Evolutionary conservation across 2,329 filamentous ascomycete species (phyloP).

Genomic region (Colletotrichum sp.): DNA sequence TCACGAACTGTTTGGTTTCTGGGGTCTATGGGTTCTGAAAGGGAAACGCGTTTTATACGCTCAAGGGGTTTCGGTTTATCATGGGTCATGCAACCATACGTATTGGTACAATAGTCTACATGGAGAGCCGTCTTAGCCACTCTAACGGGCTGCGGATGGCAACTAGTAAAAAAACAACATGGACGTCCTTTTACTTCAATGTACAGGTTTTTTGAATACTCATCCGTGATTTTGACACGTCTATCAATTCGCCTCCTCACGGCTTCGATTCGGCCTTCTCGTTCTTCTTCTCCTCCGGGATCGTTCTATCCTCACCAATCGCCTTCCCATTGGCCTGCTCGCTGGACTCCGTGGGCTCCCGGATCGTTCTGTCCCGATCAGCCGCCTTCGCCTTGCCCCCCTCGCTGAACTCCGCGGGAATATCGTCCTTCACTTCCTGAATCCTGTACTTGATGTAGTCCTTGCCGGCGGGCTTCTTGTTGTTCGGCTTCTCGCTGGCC

Average conservation of each 20-base stretch:
- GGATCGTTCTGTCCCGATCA: not conserved
- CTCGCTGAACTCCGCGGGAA: not conserved
- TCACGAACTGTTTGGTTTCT: not conserved
- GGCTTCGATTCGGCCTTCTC: not conserved
- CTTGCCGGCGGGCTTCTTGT: not conserved
- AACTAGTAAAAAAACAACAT: not conserved
- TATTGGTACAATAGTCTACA: slow-evolving; percentile 23
- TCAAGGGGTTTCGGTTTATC: slow-evolving; percentile 1
- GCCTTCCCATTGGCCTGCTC: too few relatives aligned
- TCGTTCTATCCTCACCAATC: too few relatives aligned
- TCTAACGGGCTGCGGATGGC: not conserved
- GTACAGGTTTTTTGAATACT: not conserved
- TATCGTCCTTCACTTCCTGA: not conserved
- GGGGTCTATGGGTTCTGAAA: not conserved
- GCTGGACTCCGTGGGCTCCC: too few relatives aligned
- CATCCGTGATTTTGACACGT: not conserved
- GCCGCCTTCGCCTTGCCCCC: not conserved
- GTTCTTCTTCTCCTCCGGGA: not conserved
- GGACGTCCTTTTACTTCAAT: slow-evolving; percentile 6
- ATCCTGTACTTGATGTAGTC: not conserved
- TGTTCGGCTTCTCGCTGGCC: not conserved
- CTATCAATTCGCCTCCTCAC: not conserved
- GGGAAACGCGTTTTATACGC: not conserved
- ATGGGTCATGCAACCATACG: slow-evolving; percentile 15
- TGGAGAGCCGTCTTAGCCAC: slow-evolving; percentile 1